Conservation (phyloP, 164 flowering plant species). For the Sedum album region DNA sequence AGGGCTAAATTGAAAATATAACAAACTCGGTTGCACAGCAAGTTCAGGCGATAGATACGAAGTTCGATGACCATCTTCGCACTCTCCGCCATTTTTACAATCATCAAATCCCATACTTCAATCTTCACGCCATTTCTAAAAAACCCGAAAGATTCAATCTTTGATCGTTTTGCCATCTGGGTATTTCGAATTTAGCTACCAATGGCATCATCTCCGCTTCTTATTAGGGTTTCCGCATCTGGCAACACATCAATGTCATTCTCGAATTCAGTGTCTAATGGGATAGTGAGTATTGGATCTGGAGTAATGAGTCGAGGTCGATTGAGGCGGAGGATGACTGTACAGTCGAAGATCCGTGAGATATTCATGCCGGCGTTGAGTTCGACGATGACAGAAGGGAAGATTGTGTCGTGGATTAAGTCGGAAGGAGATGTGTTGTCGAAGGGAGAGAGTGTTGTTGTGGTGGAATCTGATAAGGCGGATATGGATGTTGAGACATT, state of each 20-base stretch:
- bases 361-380: conserved; percentile 97
- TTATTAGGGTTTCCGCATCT: conserved; percentile 37
- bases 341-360: conserved; percentile 79
- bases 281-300: background rate
- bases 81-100: background rate
- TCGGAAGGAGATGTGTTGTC: conserved; percentile 82
- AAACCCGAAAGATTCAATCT: background rate
- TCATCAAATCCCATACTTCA: background rate
- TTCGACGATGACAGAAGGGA: conserved; percentile 96
- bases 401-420: conserved; percentile 84
- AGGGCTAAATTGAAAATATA: too few relatives aligned
- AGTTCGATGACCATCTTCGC: background rate
- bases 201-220: conserved; percentile 9
- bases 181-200: background rate
- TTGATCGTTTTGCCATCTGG: background rate
- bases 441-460: conserved; percentile 90
- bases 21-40: too few relatives aligned
- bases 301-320: conserved; percentile 1
- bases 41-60: background rate
- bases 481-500: conserved; percentile 97
- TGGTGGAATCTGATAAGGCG: conserved; percentile 91
- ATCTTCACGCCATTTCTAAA: background rate
- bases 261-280: background rate
- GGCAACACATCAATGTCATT: conserved; percentile 29
- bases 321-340: conserved; percentile 14